Evolutionary conservation across 176 grass and related monocot genomes (phyloP).

Genomic region (Puccinellia tenuiflora): DNA sequence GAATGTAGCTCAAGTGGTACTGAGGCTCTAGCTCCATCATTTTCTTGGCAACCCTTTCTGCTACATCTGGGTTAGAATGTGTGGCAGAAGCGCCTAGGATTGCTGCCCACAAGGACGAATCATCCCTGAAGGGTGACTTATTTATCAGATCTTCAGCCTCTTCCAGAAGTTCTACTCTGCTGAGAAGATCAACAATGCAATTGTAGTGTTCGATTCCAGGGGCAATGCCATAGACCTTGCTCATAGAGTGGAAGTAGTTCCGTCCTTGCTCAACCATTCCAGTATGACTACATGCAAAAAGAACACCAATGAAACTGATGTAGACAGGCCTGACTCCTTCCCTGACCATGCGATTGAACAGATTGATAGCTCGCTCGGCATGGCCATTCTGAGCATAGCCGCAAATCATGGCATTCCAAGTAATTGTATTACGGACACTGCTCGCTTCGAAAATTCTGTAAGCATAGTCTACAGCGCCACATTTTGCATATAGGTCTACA

Average conservation of each 20-base stretch:
- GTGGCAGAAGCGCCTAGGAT: slow-evolving; percentile 63
- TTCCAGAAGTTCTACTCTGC: slow-evolving; percentile 65
- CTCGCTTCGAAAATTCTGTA: slow-evolving; percentile 51
- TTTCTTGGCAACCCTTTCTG: slow-evolving; percentile 68
- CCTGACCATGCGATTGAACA: slow-evolving; percentile 57
- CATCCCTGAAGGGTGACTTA: slow-evolving; percentile 38
- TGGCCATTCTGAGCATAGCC: slow-evolving; percentile 82
- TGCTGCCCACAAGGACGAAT: slow-evolving; percentile 66
- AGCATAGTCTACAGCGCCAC: slow-evolving; percentile 64
- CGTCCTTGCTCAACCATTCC: slow-evolving; percentile 71
- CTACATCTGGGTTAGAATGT: slow-evolving; percentile 55
- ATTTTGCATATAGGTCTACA: slow-evolving; percentile 84
- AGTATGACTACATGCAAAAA: slow-evolving; percentile 75
- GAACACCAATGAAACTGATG: slow-evolving; percentile 67
- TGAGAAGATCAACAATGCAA: slow-evolving; percentile 91
- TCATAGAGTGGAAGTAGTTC: slow-evolving; percentile 63
- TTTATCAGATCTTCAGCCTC: slow-evolving; percentile 87
- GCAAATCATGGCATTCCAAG: slow-evolving; percentile 94
- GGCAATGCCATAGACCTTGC: slow-evolving; percentile 38
- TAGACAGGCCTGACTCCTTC: slow-evolving; percentile 56
- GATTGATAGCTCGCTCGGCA: slow-evolving; percentile 36
- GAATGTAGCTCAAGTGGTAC: slow-evolving; percentile 80
- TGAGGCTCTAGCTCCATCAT: slow-evolving; percentile 71
- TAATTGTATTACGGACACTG: slow-evolving; percentile 48
- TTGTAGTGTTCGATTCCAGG: slow-evolving; percentile 78